Percentiles rank a stretch among this genome's conserved stretches.
These are phyloP conservation scores for Candida oleophila DNA, from an alignment of 805 yeast genomes.

Conservation along the genomic window DNA sequence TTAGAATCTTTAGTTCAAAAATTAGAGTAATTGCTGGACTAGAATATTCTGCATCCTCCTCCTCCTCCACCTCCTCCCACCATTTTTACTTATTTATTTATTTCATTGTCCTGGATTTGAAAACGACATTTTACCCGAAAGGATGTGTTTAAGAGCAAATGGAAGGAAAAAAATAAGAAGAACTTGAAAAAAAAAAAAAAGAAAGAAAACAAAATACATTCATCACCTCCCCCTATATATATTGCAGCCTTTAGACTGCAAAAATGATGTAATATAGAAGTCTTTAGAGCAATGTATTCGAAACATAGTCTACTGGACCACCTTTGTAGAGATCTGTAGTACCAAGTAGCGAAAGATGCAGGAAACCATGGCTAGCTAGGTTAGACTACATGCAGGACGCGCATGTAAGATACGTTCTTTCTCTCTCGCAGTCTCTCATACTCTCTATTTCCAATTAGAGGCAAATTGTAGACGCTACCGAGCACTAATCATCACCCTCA, in stretches of 20 bases:
- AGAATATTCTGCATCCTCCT: neutral
- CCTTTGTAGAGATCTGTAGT: too few relatives aligned
- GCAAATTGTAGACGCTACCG: neutral
- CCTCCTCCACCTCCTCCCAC: neutral
- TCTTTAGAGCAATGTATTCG: constrained; percentile 1
- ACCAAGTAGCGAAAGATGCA: too few relatives aligned
- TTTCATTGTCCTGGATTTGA: neutral
- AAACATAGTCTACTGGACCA: constrained; percentile 11
- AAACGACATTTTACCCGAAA: neutral
- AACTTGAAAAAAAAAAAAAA: neutral
- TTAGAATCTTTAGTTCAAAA: constrained; percentile 65
- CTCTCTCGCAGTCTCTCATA: too few relatives aligned
- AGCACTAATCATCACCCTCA: too few relatives aligned
- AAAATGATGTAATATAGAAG: constrained; percentile 5
- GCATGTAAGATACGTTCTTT: too few relatives aligned
- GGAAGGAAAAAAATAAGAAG: neutral
- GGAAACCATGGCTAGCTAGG: too few relatives aligned
- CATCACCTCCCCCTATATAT: neutral
- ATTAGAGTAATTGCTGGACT: constrained; percentile 26
- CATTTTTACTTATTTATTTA: neutral
- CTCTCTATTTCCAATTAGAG: too few relatives aligned
- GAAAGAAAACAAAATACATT: neutral
- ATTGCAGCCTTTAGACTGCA: neutral
- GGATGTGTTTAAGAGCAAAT: neutral
- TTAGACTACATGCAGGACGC: too few relatives aligned